Conservation (phyloP, 2,329 filamentous ascomycete species). For the Monosporascus sp. region DNA sequence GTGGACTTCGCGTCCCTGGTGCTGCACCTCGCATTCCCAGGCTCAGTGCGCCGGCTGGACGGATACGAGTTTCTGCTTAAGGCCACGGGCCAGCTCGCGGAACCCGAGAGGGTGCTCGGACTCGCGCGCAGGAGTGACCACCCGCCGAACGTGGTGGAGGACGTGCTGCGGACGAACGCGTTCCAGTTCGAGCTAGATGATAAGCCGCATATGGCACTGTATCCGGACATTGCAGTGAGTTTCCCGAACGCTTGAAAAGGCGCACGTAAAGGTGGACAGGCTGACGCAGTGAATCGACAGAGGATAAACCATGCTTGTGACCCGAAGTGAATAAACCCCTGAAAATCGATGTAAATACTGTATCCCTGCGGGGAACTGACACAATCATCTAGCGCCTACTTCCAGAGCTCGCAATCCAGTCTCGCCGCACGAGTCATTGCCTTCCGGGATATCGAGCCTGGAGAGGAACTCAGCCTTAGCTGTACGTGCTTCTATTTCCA, state of each 20-base stretch:
- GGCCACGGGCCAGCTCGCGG: slow-evolving; percentile 23
- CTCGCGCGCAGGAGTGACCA: slow-evolving; percentile 21
- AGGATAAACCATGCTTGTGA: slow-evolving; percentile 29
- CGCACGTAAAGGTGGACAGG: neutral
- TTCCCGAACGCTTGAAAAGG: neutral
- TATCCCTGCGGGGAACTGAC: neutral
- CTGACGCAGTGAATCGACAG: slow-evolving; percentile 9
- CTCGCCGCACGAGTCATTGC: slow-evolving; percentile 19
- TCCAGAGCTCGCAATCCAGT: slow-evolving; percentile 22
- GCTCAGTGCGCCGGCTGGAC: slow-evolving; percentile 18
- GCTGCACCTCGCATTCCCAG: slow-evolving; percentile 25
- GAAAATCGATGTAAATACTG: neutral
- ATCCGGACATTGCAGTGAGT: slow-evolving; percentile 18
- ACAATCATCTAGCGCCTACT: slow-evolving; percentile 21
- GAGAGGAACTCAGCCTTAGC: slow-evolving; percentile 22
- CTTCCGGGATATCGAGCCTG: slow-evolving; percentile 15
- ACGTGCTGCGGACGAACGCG: slow-evolving; percentile 30
- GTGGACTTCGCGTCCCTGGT: slow-evolving; percentile 28
- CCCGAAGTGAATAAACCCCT: slow-evolving; percentile 24
- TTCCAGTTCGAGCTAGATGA: slow-evolving; percentile 24
- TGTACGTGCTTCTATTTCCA: slow-evolving; percentile 8
- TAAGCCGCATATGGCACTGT: slow-evolving; percentile 18
- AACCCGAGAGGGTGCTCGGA: slow-evolving; percentile 20
- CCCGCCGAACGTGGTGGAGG: slow-evolving; percentile 25
- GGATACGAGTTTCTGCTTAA: slow-evolving; percentile 25